Base-by-base conservation (phyloP, 345 rosid species). In the Syzygium grande region DNA sequence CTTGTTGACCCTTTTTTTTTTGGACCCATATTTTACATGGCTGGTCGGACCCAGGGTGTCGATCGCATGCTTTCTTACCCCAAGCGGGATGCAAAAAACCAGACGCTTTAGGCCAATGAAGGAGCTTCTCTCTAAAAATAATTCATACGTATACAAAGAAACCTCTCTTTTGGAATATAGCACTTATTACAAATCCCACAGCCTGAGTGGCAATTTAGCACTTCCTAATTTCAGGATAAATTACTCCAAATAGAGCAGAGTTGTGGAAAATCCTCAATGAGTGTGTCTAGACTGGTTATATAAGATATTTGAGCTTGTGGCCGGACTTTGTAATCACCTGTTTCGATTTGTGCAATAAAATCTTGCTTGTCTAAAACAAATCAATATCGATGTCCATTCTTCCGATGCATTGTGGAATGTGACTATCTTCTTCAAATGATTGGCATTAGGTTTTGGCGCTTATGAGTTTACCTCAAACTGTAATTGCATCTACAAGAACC, bases 141-240 rank as follows among this genome's bases (percentile, higher is more conserved):
- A 88, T 65, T 90, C 89, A 13, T 93, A 93, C 23, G 86, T 87
- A 6, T 92, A 94, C 88, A 90, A 91, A 49, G 92, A 86, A 86
- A 88, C 92, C 52, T 85, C 86, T 86, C 22, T 91, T 78, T 84
- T 63, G 58, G 94, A 93, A 30, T 94, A 61, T 21, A 85, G 92
- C 89, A 80, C 90, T 85, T 65, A 65, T 77, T 90, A 90, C 90
- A 90, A 88, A 88, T 91, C 92, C 59, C 91, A 92, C 84, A 92
- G 93, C n/a, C 79, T 92, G 77, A 92, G 89, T 84, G 92, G 92
- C 85, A 89, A 86, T 54, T 88, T 93, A n/a, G 79, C 61, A 65
- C 94, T 94, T 34, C 27, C 89, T 63, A 92, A 91, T 86, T 93
- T 91, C 59, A 84, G 58, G 58, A n/a, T 54, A 16, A 16, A 23